These are phyloP conservation scores for Fraxinus angustifolia DNA, from an alignment of 305 asterid genomes.

Conservation along the genomic window DNA sequence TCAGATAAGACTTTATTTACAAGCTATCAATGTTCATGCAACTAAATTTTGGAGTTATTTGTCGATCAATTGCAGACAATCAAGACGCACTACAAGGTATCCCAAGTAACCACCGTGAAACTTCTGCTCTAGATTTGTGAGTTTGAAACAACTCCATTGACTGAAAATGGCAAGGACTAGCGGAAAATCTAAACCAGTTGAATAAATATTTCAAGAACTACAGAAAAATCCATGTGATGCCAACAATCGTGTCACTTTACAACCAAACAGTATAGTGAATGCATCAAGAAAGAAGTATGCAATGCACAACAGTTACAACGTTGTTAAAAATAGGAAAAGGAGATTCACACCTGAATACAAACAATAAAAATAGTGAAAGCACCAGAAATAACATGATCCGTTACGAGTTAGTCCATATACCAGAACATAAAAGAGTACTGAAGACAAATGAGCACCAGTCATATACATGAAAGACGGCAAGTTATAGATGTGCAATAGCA, in stretches of 20 bases:
- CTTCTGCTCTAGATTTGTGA: background rate
- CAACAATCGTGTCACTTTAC: background rate
- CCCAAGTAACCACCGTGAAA: background rate
- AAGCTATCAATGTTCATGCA: background rate
- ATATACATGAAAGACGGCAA: background rate
- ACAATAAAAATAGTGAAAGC: background rate
- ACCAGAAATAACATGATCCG: background rate
- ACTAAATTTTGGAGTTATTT: background rate
- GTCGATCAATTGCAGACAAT: background rate
- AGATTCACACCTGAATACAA: background rate
- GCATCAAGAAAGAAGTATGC: background rate
- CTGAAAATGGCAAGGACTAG: background rate
- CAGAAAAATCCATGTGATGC: background rate
- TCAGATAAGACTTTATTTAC: background rate
- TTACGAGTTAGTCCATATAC: background rate
- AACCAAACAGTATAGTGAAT: background rate
- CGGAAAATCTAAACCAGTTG: background rate
- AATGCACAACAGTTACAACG: background rate
- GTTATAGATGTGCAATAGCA: background rate
- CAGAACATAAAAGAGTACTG: conserved; percentile 5
- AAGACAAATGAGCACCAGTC: background rate
- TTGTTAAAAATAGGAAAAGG: background rate
- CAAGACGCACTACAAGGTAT: background rate
- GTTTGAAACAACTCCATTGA: background rate
- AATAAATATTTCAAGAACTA: background rate